Evolutionary conservation across 768 basidiomycete genomes (phyloP).

Genomic region (Lentinula guzmanii): DNA sequence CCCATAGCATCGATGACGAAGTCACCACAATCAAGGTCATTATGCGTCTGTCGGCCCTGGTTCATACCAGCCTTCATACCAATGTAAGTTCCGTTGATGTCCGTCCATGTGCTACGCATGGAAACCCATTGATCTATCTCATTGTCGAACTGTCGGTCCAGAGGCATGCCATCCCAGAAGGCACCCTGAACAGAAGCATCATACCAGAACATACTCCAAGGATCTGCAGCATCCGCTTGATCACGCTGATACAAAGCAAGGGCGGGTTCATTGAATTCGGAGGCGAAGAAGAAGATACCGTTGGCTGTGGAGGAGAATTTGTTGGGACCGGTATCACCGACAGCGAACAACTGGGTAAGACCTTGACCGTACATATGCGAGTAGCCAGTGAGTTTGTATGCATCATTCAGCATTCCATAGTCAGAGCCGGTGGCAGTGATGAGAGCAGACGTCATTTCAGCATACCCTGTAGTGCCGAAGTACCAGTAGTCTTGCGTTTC

Average conservation of each 20-base stretch:
- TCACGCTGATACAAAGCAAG: constrained; percentile 92
- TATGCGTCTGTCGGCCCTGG: constrained; percentile 87
- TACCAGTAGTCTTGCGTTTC: constrained; percentile 97
- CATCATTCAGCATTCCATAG: constrained; percentile 59
- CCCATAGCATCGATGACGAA: constrained; percentile 95
- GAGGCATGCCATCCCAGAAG: constrained; percentile 81
- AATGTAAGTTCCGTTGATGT: constrained; percentile 73
- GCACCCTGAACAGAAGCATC: constrained; percentile 77
- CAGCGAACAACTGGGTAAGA: constrained; percentile 80
- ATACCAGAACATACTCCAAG: constrained; percentile 93
- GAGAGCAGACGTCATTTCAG: constrained; percentile 83
- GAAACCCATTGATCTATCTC: constrained; percentile 78
- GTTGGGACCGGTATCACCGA: constrained; percentile 87
- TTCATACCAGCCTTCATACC: constrained; percentile 84
- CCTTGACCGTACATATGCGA: constrained; percentile 91
- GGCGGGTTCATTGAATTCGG: constrained; percentile 59
- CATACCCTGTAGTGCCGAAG: constrained; percentile 87
- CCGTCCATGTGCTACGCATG: constrained; percentile 92
- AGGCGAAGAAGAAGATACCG: constrained; percentile 71
- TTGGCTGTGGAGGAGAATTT: constrained; percentile 95
- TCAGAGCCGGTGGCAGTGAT: constrained; percentile 81
- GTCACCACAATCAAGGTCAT: constrained; percentile 91
- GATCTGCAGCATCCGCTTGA: constrained; percentile 73
- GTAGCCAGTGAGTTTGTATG: constrained; percentile 63
- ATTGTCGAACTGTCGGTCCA: constrained; percentile 82